Evolutionary conservation across 192 early-diverging fungal genomes (phyloP).

Genomic region (Radiomyces spectabilis): DNA sequence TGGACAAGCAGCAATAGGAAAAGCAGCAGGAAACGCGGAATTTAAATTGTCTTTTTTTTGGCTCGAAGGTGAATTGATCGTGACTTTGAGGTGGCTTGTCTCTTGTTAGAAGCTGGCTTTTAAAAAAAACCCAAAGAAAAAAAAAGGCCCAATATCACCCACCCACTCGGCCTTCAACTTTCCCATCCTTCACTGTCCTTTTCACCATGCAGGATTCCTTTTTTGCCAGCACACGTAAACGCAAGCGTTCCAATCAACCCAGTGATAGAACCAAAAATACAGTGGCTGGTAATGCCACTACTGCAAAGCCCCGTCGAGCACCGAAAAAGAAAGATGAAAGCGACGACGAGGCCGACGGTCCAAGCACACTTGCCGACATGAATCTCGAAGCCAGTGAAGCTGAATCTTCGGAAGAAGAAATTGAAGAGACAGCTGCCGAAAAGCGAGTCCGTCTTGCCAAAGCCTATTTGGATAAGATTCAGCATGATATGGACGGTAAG

Average conservation of each 20-base stretch:
- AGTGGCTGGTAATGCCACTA: not conserved
- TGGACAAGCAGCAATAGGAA: not conserved
- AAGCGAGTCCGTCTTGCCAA: constrained; percentile 93
- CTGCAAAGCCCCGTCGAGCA: not conserved
- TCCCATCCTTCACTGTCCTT: not conserved
- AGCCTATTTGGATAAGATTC: constrained; percentile 77
- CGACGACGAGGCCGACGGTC: constrained; percentile 42
- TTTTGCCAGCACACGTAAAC: not conserved
- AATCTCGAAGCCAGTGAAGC: constrained; percentile 41
- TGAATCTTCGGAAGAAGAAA: constrained; percentile 57
- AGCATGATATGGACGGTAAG: constrained; percentile 50
- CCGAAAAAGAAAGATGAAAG: constrained; percentile 27
- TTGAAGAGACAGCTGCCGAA: constrained; percentile 82
- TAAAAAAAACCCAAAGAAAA: no score
- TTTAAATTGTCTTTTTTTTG: no score
- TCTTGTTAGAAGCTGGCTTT: not conserved
- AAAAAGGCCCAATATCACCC: no score
- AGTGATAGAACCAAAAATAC: not conserved
- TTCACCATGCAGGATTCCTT: constrained; percentile 2
- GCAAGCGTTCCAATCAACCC: not conserved
- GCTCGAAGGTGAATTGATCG: not conserved
- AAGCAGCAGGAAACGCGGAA: not conserved
- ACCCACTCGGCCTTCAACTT: no score
- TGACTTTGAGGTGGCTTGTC: not conserved
- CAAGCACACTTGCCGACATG: constrained; percentile 52